phyloP scores from a whole-genome alignment of 306 rosid species.

The Sechiopsis laciniata region DNA sequence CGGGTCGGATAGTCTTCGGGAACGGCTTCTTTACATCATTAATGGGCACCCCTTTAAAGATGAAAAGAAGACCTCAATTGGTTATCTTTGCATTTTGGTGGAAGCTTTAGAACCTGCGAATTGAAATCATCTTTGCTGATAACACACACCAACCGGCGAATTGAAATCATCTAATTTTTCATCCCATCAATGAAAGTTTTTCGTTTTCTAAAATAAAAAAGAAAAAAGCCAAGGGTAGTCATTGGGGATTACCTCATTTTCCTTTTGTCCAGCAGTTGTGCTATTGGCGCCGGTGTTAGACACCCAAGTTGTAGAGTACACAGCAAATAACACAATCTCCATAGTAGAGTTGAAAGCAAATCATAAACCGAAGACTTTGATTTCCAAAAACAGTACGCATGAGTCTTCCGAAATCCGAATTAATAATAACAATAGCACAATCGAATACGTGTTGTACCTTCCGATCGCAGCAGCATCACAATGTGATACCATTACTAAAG shows the following conservation, averaged over 20 bases:
- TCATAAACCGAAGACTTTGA: not conserved
- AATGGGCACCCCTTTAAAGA: too few relatives aligned
- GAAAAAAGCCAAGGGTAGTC: too few relatives aligned
- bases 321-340: not conserved
- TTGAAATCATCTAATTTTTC: too few relatives aligned
- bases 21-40: too few relatives aligned
- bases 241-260: not conserved
- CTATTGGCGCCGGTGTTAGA: not conserved
- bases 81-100: too few relatives aligned
- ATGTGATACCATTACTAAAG: not conserved
- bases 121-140: constrained; percentile 1
- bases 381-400: not conserved
- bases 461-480: not conserved
- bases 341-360: not conserved
- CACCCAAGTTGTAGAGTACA: not conserved
- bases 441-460: not conserved
- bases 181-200: too few relatives aligned
- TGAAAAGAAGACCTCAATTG: too few relatives aligned
- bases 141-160: too few relatives aligned
- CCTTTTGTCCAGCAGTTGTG: not conserved
- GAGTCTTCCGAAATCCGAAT: not conserved
- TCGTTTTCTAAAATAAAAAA: too few relatives aligned
- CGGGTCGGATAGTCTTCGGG: too few relatives aligned
- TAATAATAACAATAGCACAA: not conserved
- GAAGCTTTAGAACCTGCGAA: too few relatives aligned